Evolutionary conservation across 1,139 yeast species (phyloP), one percentile per base, ranked within the genome.

Genomic region (Pichia sp.): DNA sequence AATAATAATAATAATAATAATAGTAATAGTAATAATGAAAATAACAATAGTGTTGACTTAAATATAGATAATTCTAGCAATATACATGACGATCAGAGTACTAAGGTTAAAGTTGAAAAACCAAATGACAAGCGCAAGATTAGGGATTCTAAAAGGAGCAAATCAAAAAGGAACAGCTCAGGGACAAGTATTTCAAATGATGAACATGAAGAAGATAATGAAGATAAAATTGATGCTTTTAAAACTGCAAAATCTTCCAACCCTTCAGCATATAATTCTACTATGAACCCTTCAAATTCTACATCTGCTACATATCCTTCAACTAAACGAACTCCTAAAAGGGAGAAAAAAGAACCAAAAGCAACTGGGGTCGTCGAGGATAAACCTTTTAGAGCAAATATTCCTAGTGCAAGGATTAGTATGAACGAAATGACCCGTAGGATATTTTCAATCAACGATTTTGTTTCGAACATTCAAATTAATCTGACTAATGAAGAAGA

Each of bases 371-470:
- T 63, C 16, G 67, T 66, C 38, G 66, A 79, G 22, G 78, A 73
- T 51, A 85, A 80, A 58, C 82, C 89, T 6, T 82, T 89, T 39
- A 84, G 80, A 55, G 96, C 97, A 12, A 74, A 96, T 43, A 71
- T 79, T 45, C 97, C 95, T 7, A 82, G 82, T 48, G 79, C 82
- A 11, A 76, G 86, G 45, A 76, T 87, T 2, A 74, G 89, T 2
- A 66, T 89, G 48, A 75, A 76, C 53, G 98, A 90, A 60, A 80
- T 90, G 80, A 78, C 90, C 46, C 82, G 87, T 58, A 73, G 98
- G 47, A 86, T 89, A 1, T 85, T 90, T 5, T 95, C 96, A 3
- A 89, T 92, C 22, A 69, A 90, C 56, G 97, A 92, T 65, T 92
- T 90, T 73, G 73, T 90, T 29, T 87, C 87, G 8, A 71, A 96